Base-by-base conservation (phyloP, 176 grass and related monocot species). In the Aegilops longissima region DNA sequence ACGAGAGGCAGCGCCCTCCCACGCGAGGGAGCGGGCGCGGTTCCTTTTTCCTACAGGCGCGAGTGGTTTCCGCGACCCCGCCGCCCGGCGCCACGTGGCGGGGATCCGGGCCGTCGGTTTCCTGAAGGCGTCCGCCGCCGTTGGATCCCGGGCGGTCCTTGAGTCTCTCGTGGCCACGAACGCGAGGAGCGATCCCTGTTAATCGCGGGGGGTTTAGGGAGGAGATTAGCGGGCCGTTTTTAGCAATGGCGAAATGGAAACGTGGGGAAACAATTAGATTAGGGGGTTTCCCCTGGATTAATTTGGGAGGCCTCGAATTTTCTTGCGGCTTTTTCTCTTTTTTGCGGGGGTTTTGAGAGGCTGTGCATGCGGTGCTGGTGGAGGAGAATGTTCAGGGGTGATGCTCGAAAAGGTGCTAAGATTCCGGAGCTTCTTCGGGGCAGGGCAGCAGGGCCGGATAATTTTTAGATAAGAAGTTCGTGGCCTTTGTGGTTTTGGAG, bases 391-490 rank as follows among this genome's bases (percentile, higher is more conserved):
- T 73, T 68, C 70, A 78, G 74, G 63, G 73, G 36, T 13, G 71
- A 89, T 77, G 89, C 83, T 65, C 67, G 17, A 82, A 89, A 84
- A 78, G 84, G 85, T 92, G 87, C 85, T 82, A 52, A 82, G 82
- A 90, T 85, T 92, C 82, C 85, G 75, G 56, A 3, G 40, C 42
- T 72, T 66, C 63, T 67, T 84, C 78, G 2, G 62, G 79, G 61
- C 54, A 73, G 76, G 61, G 44, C 77, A 87, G 77, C 58, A 24
- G 11, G 18, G 45, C 91, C 91, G 82, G 82, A 89, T 80, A 83
- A 92, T 66, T 88, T 90, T 90, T 90, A 96, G 94, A 97, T 94
- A 97, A 90, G 20, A 89, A 88, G 59, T 85, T 65, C 0, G 63
- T 91, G 86, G 90, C n/a, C 70, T 91, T 88, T 82, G 39, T 45